Evolutionary conservation across 2,329 filamentous ascomycete genomes (phyloP), one percentile per base, ranked within the genome.

Genomic region (Colletotrichum paranaense): DNA sequence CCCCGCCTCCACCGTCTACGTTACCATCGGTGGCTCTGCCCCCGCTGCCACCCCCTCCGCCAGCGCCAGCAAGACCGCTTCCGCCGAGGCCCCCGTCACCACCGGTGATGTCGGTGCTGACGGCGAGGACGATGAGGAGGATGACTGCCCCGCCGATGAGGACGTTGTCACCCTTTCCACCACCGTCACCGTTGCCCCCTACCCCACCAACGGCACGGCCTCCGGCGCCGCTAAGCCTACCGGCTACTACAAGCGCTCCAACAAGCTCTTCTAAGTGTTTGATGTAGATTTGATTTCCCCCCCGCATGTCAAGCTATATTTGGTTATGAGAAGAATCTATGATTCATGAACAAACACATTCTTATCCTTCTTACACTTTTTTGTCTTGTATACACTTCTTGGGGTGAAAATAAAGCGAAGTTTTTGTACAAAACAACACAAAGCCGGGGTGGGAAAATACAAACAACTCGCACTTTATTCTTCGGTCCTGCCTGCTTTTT

Each of bases 131-230:
- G 78, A 76, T 1, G 72, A 76, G n/a, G 75, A 76, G 9, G 68
- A 74, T 42, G 74, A 65, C 9, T 74, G 72, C 72, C 72, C 72
- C 26, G 68, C 62, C 49, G 72, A 73, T 16, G 74, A 75, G 38
- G 67, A 74, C 7, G 73, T 73, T 46, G 80, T 82, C 73, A 83
- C 82, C 66, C 80, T 83, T 62, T 80, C 77, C 35, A 79, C 77
- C 56, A 80, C 77, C 35, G 77, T 77, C 35, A 78, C 77, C 60
- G 76, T 78, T 42, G 79, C 76, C 64, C 76, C 72, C 78, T 84
- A 73, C 85, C 85, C 75, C 85, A 81, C 81, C 85, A 84, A 84
- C 81, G 80, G 80, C 72, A 83, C 83, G 62, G 74, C 73, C 69
- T 75, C 81, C 59, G 81, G 81, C 63, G 78, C 76, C 46, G 78